These are phyloP conservation scores for Teunomyces funiuensis DNA, from an alignment of 805 yeast genomes.

Conservation along the genomic window DNA sequence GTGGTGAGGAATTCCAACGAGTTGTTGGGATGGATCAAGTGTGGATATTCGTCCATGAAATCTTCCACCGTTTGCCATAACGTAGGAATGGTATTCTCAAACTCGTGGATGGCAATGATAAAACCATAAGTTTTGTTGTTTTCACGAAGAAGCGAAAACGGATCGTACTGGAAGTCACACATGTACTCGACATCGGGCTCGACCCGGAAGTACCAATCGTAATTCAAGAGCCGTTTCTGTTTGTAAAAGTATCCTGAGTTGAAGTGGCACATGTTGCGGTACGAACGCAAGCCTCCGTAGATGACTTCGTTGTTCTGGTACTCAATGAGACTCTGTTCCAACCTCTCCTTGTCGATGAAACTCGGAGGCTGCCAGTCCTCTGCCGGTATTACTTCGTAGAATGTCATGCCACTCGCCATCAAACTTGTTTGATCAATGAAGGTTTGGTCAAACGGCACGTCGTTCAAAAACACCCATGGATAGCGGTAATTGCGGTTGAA, in stretches of 20 bases:
- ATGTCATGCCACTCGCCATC: constrained; percentile 45
- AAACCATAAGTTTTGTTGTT: constrained; percentile 52
- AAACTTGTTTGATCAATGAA: constrained; percentile 43
- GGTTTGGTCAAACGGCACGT: constrained; percentile 41
- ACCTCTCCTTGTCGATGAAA: constrained; percentile 29
- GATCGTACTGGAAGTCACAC: constrained; percentile 60
- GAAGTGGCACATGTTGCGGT: constrained; percentile 71
- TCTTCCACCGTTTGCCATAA: constrained; percentile 49
- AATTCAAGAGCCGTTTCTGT: constrained; percentile 43
- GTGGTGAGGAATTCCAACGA: constrained; percentile 48
- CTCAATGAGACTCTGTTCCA: constrained; percentile 24
- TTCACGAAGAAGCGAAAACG: constrained; percentile 43
- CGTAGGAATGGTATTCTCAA: constrained; percentile 51
- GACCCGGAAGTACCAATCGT: constrained; percentile 60
- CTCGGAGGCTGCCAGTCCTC: constrained; percentile 43
- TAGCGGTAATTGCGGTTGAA: constrained; percentile 39
- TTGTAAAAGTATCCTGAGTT: constrained; percentile 63
- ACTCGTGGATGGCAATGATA: constrained; percentile 49
- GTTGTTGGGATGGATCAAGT: constrained; percentile 47
- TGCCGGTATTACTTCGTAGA: constrained; percentile 39
- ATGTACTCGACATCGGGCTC: constrained; percentile 58
- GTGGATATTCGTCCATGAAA: constrained; percentile 47
- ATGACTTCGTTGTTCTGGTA: constrained; percentile 26
- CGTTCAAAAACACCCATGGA: constrained; percentile 48
- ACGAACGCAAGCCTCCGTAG: constrained; percentile 50